phyloP scores from a whole-genome alignment of 1,284 basidiomycete genomes.

The Trichosporon asahii region DNA sequence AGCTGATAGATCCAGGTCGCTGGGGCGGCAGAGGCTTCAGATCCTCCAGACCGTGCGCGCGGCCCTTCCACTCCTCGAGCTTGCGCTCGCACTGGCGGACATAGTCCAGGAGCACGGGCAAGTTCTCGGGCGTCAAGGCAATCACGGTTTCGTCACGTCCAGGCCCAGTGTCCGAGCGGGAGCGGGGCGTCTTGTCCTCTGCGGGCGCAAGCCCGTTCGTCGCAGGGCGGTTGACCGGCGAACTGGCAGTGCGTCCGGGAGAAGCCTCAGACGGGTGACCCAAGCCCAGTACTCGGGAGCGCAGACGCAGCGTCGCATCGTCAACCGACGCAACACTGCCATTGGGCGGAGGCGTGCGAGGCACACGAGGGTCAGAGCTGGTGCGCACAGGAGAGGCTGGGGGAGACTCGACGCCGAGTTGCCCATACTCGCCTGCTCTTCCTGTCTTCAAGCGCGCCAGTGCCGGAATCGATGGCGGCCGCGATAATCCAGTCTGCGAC shows the following conservation, averaged over 20 bases:
- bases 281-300: conserved; percentile 20
- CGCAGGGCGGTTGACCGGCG: conserved; percentile 6
- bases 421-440: conserved; percentile 11
- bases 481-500: neutral
- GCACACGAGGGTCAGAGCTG: neutral
- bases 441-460: conserved; percentile 16
- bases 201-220: neutral
- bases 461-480: conserved; percentile 18
- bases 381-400: conserved; percentile 7
- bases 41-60: conserved; percentile 19
- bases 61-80: conserved; percentile 38
- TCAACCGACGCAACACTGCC: conserved; percentile 1
- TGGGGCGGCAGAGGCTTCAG: neutral
- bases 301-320: conserved; percentile 20
- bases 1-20: neutral
- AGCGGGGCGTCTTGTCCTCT: conserved; percentile 16
- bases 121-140: conserved; percentile 46
- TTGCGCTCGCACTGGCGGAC: conserved; percentile 42
- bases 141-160: conserved; percentile 25
- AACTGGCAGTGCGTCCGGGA: conserved; percentile 16
- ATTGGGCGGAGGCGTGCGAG: neutral
- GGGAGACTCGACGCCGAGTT: conserved; percentile 16
- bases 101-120: conserved; percentile 43
- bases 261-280: conserved; percentile 21
- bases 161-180: conserved; percentile 14